These are phyloP conservation scores for Podospora pseudoanserina DNA, from an alignment of 495 filamentous ascomycete genomes.

Conservation along the genomic window DNA sequence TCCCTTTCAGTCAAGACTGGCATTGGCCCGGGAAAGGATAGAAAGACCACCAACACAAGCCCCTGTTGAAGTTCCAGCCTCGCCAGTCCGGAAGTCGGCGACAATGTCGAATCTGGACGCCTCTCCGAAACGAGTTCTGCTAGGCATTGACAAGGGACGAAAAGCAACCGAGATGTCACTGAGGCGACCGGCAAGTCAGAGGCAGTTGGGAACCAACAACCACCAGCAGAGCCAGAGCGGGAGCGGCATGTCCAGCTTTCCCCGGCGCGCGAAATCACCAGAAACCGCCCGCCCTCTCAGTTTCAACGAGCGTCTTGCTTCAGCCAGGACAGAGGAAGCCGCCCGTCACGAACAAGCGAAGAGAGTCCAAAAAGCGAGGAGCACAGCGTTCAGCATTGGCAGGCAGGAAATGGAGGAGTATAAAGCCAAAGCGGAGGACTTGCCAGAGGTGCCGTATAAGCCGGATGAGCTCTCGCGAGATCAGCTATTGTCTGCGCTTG, in stretches of 20 bases:
- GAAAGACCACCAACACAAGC: constrained; percentile 37
- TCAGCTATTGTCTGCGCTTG: constrained; percentile 55
- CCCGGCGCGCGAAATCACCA: constrained; percentile 41
- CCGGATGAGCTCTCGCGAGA: constrained; percentile 57
- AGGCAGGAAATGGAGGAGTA: constrained; percentile 62
- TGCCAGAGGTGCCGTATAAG: constrained; percentile 46
- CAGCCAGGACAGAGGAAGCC: constrained; percentile 56
- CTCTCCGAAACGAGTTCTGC: constrained; percentile 72
- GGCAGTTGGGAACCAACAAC: constrained; percentile 16
- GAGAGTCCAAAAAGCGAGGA: constrained; percentile 57
- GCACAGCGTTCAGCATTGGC: constrained; percentile 67
- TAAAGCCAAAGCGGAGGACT: constrained; percentile 56
- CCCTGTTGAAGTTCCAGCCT: constrained; percentile 75
- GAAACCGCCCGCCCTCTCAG: constrained; percentile 54
- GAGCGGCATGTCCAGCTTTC: constrained; percentile 28
- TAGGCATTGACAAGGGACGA: constrained; percentile 89
- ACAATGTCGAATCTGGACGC: constrained; percentile 47
- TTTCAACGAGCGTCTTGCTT: constrained; percentile 84
- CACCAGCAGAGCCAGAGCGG: constrained; percentile 24
- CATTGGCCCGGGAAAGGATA: constrained; percentile 28
- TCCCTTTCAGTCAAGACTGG: constrained; percentile 26
- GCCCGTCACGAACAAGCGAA: constrained; percentile 52
- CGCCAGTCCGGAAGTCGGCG: constrained; percentile 59
- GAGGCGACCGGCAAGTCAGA: constrained; percentile 55
- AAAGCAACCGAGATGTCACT: constrained; percentile 81